Evolutionary conservation across 129 eudicot genomes (phyloP), one percentile per base, ranked within the genome.

Genomic region (Artemisia tridentata): DNA sequence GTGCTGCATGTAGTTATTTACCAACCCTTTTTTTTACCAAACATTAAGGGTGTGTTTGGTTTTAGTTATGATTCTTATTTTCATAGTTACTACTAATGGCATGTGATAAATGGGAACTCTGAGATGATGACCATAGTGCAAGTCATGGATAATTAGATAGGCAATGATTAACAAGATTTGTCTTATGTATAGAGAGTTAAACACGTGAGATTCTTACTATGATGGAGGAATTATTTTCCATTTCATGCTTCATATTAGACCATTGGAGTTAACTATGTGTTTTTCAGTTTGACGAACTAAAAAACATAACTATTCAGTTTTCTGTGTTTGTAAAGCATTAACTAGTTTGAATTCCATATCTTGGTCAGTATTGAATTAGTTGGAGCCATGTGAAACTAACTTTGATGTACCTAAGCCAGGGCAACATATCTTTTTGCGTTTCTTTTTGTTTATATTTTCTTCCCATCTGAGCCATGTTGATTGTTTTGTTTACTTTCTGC

Each of bases 371-470:
- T 56, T 56, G 11, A 56, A 52, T 31, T 51, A 31, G 31, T 29
- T 47, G 31, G 27, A 52, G 62, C 59, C 73, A 52, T 29, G 41
- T 68, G 27, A n/a, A 51, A 68, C 17, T 4, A 49, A 68, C 63
- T 69, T 69, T 7, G 31, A 69, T 69, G 18, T 27, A 34, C 73
- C 63, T 69, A 53, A 69, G 63, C 6, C 34, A 31, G 3, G 9
- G 9, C 34, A 34, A n/a, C 53, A 55, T 10, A 38, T 55, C 41
- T 14, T 21, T 8, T 8, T 19, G 6, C 45, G 7, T 68, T 68
- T 27, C 62, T 11, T 29, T 34, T 20, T 68, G 16, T 68, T n/a
- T 50, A 3, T 67, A 11, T 21, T 19, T 23, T 58, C 23, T 16
- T 21, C 12, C 23, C 60, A 68, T 68, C 27, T 51, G 17, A 52